Conservation (phyloP, 495 filamentous ascomycete species). For the Penicillium lividum region DNA sequence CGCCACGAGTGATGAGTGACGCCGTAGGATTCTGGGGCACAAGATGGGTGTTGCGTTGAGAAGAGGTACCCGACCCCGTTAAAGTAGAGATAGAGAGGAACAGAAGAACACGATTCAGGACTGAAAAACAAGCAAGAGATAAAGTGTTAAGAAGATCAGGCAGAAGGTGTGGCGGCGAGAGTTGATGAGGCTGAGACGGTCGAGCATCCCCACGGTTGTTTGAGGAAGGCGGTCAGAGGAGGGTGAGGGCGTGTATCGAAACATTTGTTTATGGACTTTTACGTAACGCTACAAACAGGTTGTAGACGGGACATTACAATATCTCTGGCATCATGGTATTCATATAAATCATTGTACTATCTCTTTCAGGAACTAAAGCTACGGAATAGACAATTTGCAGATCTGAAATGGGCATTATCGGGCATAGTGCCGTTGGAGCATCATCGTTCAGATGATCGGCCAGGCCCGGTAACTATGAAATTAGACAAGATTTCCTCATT, state of each 20-base stretch:
- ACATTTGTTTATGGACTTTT: too few relatives aligned
- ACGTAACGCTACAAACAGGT: too few relatives aligned
- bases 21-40: not conserved
- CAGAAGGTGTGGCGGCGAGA: conserved; percentile 23
- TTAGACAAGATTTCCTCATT: too few relatives aligned
- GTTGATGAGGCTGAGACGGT: conserved; percentile 38
- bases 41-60: not conserved
- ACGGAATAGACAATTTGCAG: too few relatives aligned
- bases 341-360: too few relatives aligned
- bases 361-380: too few relatives aligned
- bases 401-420: too few relatives aligned
- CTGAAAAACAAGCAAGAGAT: conserved; percentile 1
- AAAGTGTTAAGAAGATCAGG: conserved; percentile 14
- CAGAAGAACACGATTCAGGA: conserved; percentile 6
- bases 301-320: too few relatives aligned
- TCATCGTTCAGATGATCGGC: too few relatives aligned
- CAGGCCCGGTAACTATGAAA: too few relatives aligned
- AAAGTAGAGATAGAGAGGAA: not conserved
- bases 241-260: not conserved
- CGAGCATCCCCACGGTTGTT: conserved; percentile 28
- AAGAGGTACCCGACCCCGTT: not conserved
- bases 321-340: too few relatives aligned
- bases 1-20: conserved; percentile 25
- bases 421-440: too few relatives aligned
- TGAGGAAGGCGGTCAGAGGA: conserved; percentile 32